Percentiles rank a stretch among this genome's conserved stretches.
Conservation (phyloP, 2,329 filamentous ascomycete species). For the Pseudocercospora ulei region DNA sequence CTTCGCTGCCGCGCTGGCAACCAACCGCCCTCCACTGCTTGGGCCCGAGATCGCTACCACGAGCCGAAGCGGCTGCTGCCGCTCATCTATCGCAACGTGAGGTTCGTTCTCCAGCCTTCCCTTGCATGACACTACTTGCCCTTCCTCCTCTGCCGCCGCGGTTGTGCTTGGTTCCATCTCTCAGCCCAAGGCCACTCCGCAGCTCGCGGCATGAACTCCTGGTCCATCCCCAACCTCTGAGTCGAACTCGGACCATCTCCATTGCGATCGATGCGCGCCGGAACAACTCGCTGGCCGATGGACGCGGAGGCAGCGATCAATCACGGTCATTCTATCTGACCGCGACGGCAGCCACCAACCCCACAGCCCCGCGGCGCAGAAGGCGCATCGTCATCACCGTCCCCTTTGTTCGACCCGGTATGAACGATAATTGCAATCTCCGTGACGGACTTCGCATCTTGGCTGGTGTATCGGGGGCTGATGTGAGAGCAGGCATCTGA, state of each 20-base stretch:
- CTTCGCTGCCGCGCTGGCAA: conserved; percentile 20
- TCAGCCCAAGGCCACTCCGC: conserved; percentile 22
- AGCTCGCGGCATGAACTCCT: conserved; percentile 21
- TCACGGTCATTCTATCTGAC: conserved; percentile 22
- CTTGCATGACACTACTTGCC: conserved; percentile 23
- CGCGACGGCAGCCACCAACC: conserved; percentile 21
- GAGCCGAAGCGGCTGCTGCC: conserved; percentile 19
- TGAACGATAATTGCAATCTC: conserved; percentile 21
- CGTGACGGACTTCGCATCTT: conserved; percentile 17
- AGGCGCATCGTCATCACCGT: conserved; percentile 19
- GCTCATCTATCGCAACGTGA: conserved; percentile 22
- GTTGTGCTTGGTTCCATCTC: conserved; percentile 19
- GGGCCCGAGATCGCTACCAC: conserved; percentile 20
- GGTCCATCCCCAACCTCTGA: conserved; percentile 18
- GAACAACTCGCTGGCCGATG: conserved; percentile 16
- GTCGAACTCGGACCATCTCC: conserved; percentile 16
- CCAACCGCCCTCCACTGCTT: conserved; percentile 20
- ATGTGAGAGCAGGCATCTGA: conserved; percentile 21
- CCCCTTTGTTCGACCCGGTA: conserved; percentile 26
- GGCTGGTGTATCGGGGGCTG: conserved; percentile 20
- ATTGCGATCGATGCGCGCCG: conserved; percentile 19
- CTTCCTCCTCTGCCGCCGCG: conserved; percentile 21
- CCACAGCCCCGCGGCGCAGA: conserved; percentile 19
- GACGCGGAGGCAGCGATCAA: conserved; percentile 15
- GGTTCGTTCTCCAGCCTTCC: conserved; percentile 23